phyloP scores from a whole-genome alignment of 805 yeast species.

The Tetrapisispora arboricola region DNA sequence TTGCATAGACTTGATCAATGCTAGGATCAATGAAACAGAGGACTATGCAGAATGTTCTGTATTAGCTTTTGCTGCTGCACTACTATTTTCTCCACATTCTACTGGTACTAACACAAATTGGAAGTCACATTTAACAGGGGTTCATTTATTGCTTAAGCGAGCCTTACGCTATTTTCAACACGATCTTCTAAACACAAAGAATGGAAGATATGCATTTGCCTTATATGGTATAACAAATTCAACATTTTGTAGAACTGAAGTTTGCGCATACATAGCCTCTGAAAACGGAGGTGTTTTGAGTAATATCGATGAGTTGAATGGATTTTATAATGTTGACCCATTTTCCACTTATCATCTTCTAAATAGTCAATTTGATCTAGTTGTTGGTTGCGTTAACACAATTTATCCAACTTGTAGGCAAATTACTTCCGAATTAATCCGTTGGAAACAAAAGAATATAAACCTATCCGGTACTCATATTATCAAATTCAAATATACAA shows the following conservation, averaged over 20 bases:
- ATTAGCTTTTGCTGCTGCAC: conserved; percentile 4
- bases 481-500: conserved; percentile 4
- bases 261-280: conserved; percentile 6
- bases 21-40: neutral
- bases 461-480: conserved; percentile 6
- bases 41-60: conserved; percentile 3
- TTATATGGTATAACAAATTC: conserved; percentile 5
- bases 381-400: neutral
- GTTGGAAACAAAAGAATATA: neutral
- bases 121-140: conserved; percentile 7
- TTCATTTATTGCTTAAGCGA: conserved; percentile 2
- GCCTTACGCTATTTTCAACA: neutral
- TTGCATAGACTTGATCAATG: conserved; percentile 3
- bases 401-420: conserved; percentile 2
- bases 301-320: neutral
- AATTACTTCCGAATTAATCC: conserved; percentile 1
- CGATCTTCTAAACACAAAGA: neutral
- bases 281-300: conserved; percentile 8
- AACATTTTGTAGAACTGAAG: conserved; percentile 4
- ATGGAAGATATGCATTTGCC: conserved; percentile 3
- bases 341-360: conserved; percentile 2
- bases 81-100: conserved; percentile 6
- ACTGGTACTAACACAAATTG: conserved; percentile 4
- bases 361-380: neutral
- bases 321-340: neutral